These are phyloP conservation scores for Schizophyllum commune DNA, from an alignment of 1,284 basidiomycete genomes.

Conservation along the genomic window DNA sequence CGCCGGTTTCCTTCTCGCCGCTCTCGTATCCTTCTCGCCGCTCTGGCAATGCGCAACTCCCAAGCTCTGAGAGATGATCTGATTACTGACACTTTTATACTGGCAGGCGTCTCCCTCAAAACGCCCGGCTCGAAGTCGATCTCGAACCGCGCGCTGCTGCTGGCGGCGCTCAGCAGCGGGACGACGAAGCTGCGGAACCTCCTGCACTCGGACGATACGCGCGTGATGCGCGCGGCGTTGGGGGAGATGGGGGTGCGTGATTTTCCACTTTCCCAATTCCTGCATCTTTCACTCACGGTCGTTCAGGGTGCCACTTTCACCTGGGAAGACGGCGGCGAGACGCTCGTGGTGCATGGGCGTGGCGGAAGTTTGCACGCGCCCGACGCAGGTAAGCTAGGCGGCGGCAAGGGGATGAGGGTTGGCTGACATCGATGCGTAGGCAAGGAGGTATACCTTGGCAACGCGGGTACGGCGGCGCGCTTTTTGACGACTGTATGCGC, in stretches of 20 bases:
- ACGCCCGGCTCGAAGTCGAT: slow-evolving; percentile 97
- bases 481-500: slow-evolving; percentile 97
- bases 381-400: slow-evolving; percentile 14
- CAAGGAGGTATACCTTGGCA: slow-evolving; percentile 93
- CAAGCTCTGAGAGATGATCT: slow-evolving; percentile 27
- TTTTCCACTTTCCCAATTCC: slow-evolving; percentile 32
- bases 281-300: slow-evolving; percentile 2
- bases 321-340: slow-evolving; percentile 91
- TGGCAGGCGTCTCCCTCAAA: slow-evolving; percentile 66
- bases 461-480: slow-evolving; percentile 96
- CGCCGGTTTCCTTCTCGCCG: too few relatives aligned
- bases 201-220: slow-evolving; percentile 96
- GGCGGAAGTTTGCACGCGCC: slow-evolving; percentile 78
- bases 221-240: slow-evolving; percentile 97
- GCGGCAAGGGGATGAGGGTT: too few relatives aligned
- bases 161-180: slow-evolving; percentile 88
- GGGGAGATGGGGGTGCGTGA: slow-evolving; percentile 83
- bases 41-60: too few relatives aligned
- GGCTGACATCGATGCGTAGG: slow-evolving; percentile 28
- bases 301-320: slow-evolving; percentile 73
- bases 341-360: slow-evolving; percentile 87
- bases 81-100: not conserved
- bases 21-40: too few relatives aligned
- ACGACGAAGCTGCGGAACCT: slow-evolving; percentile 87
- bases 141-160: slow-evolving; percentile 90